Percentiles rank a stretch among this genome's conserved stretches.
These are phyloP conservation scores for Neonectria ditissima DNA, from an alignment of 2,329 filamentous ascomycete genomes.

Conservation along the genomic window DNA sequence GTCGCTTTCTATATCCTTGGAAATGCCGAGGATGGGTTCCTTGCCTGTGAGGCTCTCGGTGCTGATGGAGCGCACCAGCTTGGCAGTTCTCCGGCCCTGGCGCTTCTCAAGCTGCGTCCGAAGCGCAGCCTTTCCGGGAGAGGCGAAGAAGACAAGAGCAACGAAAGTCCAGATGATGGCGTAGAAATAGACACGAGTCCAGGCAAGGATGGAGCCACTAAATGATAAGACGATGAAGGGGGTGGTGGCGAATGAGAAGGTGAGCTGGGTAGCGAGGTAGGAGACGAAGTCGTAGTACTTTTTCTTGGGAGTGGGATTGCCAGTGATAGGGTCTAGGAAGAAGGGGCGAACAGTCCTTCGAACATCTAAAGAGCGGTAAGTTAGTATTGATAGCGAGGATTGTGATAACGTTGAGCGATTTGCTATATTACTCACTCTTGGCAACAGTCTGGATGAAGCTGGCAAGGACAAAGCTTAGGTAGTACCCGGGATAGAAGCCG, in stretches of 20 bases:
- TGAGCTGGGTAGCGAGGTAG: conserved; percentile 81
- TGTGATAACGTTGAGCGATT: background rate
- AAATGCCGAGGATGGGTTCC: conserved; percentile 80
- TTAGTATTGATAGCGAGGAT: conserved; percentile 6
- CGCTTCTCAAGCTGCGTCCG: conserved; percentile 70
- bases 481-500: conserved; percentile 97
- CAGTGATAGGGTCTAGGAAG: conserved; percentile 84
- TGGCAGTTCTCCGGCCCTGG: conserved; percentile 58
- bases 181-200: conserved; percentile 92
- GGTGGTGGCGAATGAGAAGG: conserved; percentile 83
- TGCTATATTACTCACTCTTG: conserved; percentile 77
- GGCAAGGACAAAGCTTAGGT: conserved; percentile 88
- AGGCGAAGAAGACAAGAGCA: conserved; percentile 81
- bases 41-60: conserved; percentile 67
- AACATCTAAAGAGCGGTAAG: conserved; percentile 70
- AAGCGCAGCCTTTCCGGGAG: conserved; percentile 75
- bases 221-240: conserved; percentile 89
- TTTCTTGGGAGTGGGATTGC: conserved; percentile 76
- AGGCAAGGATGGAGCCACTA: conserved; percentile 76
- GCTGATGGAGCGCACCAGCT: conserved; percentile 63
- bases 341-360: conserved; percentile 92
- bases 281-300: conserved; percentile 87
- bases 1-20: conserved; percentile 79
- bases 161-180: conserved; percentile 74
- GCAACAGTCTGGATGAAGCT: conserved; percentile 93